phyloP scores from a whole-genome alignment of 306 rosid species.

The Castanopsis chinensis region DNA sequence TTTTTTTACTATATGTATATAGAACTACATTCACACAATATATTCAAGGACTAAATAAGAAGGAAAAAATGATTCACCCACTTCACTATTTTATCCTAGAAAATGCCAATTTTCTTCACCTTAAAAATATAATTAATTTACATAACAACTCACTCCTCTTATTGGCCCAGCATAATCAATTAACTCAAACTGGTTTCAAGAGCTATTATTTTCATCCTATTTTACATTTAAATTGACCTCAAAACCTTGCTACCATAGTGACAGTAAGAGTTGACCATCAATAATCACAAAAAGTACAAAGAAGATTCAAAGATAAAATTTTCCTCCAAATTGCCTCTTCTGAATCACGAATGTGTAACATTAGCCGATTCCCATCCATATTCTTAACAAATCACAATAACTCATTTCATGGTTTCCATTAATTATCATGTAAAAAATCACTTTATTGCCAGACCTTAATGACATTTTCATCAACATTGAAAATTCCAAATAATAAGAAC shows the following conservation, averaged over 20 bases:
- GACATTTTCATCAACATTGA: background rate
- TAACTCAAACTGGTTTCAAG: background rate
- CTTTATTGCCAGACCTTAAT: background rate
- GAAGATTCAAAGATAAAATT: background rate
- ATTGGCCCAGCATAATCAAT: background rate
- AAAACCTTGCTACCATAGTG: background rate
- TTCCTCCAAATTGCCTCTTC: background rate
- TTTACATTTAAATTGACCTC: background rate
- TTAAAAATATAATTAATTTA: background rate
- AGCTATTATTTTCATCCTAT: background rate
- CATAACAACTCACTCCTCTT: background rate
- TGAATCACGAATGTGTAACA: background rate
- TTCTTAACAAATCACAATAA: background rate
- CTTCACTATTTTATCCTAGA: background rate
- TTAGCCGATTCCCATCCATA: background rate
- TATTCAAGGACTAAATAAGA: background rate
- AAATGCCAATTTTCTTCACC: background rate
- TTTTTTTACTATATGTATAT: background rate
- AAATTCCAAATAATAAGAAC: background rate
- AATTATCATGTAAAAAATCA: no score
- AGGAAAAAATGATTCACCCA: background rate
- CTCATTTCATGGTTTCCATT: no score
- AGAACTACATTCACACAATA: background rate
- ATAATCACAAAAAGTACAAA: background rate
- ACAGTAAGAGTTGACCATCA: constrained; percentile 2